phyloP scores from a whole-genome alignment of 371 early-diverging fungal species.

The Apophysomyces sp. region DNA sequence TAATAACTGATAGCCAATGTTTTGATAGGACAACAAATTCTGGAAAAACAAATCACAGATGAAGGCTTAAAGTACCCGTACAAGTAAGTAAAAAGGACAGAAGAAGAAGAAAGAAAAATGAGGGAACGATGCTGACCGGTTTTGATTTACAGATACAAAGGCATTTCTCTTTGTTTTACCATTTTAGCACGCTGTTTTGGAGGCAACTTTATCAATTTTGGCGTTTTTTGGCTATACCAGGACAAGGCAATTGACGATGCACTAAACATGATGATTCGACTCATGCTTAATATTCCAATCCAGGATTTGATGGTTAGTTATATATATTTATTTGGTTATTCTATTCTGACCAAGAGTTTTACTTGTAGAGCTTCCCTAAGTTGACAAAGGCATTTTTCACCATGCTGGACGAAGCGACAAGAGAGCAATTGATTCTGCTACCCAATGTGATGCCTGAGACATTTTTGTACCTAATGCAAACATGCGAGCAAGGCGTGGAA shows the following conservation, averaged over 20 bases:
- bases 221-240: slow-evolving; percentile 82
- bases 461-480: slow-evolving; percentile 52
- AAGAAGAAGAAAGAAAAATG: not conserved
- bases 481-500: slow-evolving; percentile 53
- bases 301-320: slow-evolving; percentile 65
- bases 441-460: slow-evolving; percentile 49
- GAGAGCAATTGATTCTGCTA: slow-evolving; percentile 59
- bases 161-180: slow-evolving; percentile 69
- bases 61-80: slow-evolving; percentile 24
- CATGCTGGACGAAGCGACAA: slow-evolving; percentile 59
- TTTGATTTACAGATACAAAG: slow-evolving; percentile 71
- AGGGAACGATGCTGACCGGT: too few relatives aligned
- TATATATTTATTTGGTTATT: not conserved
- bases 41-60: slow-evolving; percentile 10
- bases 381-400: slow-evolving; percentile 54
- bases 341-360: not conserved
- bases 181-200: slow-evolving; percentile 68
- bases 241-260: slow-evolving; percentile 77
- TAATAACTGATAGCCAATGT: not conserved
- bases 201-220: slow-evolving; percentile 86
- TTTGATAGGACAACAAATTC: slow-evolving; percentile 15
- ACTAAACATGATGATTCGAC: slow-evolving; percentile 59
- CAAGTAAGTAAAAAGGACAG: slow-evolving; percentile 10
- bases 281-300: slow-evolving; percentile 69
- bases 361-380: slow-evolving; percentile 59